Evolutionary conservation across 192 early-diverging fungal species (phyloP).

Genomic region (Thamnidium elegans): DNA sequence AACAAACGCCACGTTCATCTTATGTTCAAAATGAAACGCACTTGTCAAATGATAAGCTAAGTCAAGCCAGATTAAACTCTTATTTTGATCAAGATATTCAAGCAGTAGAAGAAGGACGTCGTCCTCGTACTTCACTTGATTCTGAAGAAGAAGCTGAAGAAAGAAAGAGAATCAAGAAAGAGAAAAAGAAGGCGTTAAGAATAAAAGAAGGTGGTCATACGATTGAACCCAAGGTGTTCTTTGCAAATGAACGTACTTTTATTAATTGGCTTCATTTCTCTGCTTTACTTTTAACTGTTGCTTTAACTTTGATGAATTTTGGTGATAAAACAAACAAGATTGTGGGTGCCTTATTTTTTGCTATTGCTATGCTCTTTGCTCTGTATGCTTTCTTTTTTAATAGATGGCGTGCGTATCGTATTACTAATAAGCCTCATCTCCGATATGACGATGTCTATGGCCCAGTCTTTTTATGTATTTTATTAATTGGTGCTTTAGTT

Average conservation of each 20-base stretch:
- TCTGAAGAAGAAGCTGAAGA: background rate
- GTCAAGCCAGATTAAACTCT: no score
- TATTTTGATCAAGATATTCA: background rate
- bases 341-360: slow-evolving; percentile 67
- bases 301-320: slow-evolving; percentile 76
- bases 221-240: slow-evolving; percentile 88
- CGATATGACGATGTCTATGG: slow-evolving; percentile 75
- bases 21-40: background rate
- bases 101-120: slow-evolving; percentile 9
- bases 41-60: background rate
- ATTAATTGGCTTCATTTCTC: slow-evolving; percentile 84
- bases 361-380: slow-evolving; percentile 65
- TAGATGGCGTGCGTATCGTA: slow-evolving; percentile 74
- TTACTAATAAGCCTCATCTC: slow-evolving; percentile 40
- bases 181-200: slow-evolving; percentile 2
- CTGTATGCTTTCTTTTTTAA: slow-evolving; percentile 73
- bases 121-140: background rate
- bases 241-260: slow-evolving; percentile 94
- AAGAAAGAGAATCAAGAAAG: slow-evolving; percentile 11
- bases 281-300: slow-evolving; percentile 61
- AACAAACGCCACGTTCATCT: background rate
- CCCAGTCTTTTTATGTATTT: slow-evolving; percentile 66
- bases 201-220: slow-evolving; percentile 25
- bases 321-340: slow-evolving; percentile 65
- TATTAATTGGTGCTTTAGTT: slow-evolving; percentile 58